A percentile compares a stretch with the other conserved stretches of the same genome.
Evolutionary conservation across 177 flowering plant species (phyloP).

Genomic region (Vitis hybrid): DNA sequence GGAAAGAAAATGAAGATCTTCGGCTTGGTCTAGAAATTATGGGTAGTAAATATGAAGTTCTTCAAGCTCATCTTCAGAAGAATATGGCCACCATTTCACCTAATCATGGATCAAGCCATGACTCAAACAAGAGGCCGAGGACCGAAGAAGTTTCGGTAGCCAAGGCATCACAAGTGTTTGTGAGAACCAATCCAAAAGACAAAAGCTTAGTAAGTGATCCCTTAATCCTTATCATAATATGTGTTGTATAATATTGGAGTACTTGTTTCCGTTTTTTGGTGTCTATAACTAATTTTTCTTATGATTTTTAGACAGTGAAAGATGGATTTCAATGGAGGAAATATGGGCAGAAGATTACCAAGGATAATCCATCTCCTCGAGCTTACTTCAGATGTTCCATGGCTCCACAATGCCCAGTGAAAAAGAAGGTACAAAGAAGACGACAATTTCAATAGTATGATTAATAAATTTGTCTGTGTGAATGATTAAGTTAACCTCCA

Average conservation of each 20-base stretch:
- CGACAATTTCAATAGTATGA: neutral
- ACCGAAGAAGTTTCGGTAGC: neutral
- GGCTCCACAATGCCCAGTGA: constrained; percentile 54
- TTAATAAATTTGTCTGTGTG: neutral
- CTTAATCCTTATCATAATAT: too few species aligned
- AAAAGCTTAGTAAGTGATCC: constrained; percentile 28
- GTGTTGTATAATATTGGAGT: too few species aligned
- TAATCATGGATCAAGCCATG: neutral
- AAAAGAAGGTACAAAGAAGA: constrained; percentile 40
- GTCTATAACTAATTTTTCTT: neutral
- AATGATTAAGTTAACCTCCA: neutral
- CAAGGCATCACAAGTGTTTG: constrained; percentile 23
- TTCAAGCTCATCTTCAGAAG: constrained; percentile 12
- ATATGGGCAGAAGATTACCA: constrained; percentile 91
- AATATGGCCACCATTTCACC: neutral
- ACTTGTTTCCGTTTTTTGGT: too few species aligned
- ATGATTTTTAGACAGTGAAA: constrained; percentile 47
- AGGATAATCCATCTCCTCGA: constrained; percentile 86
- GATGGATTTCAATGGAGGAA: constrained; percentile 98
- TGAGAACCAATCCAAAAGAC: constrained; percentile 24
- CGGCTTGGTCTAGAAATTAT: constrained; percentile 17
- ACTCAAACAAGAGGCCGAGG: constrained; percentile 20
- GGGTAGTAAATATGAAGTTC: constrained; percentile 18
- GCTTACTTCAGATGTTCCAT: constrained; percentile 56
- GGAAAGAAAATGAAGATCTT: constrained; percentile 30